Evolutionary conservation across 2,329 filamentous ascomycete genomes (phyloP).

Genomic region (Fusarium haematococcum): DNA sequence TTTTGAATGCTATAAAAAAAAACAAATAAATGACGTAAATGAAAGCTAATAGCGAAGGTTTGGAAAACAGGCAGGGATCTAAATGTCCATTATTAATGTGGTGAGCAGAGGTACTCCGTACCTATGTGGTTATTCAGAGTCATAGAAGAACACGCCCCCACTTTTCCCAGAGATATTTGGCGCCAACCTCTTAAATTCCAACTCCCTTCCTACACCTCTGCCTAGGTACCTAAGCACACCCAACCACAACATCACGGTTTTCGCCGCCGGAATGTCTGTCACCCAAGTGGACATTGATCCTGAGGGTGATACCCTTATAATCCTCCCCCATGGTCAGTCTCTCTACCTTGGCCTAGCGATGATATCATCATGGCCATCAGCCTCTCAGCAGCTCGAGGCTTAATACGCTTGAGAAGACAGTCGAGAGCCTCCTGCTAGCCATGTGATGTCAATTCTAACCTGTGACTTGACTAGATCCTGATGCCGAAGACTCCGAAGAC

Average conservation of each 20-base stretch:
- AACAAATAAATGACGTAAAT: too few relatives aligned
- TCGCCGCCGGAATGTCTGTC: not conserved
- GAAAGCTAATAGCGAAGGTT: not conserved
- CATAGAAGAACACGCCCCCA: not conserved
- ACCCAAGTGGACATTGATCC: not conserved
- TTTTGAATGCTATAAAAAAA: too few relatives aligned
- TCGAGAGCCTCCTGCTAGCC: not conserved
- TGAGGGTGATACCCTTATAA: not conserved
- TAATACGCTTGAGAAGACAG: not conserved
- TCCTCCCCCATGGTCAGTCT: not conserved
- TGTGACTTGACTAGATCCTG: not conserved
- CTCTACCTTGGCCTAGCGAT: fast-evolving
- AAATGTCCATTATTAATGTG: not conserved
- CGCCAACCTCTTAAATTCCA: not conserved
- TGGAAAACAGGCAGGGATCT: not conserved
- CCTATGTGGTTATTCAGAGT: not conserved
- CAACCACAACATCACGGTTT: fast-evolving
- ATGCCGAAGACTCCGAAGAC: not conserved
- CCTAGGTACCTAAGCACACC: not conserved
- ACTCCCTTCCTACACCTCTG: not conserved
- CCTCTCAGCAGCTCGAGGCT: not conserved
- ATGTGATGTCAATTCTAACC: not conserved
- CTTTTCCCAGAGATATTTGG: not conserved
- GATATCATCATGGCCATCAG: not conserved
- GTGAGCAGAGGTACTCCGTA: not conserved